Evolutionary conservation across 345 rosid genomes (phyloP).

Genomic region (Isatis tinctoria): DNA sequence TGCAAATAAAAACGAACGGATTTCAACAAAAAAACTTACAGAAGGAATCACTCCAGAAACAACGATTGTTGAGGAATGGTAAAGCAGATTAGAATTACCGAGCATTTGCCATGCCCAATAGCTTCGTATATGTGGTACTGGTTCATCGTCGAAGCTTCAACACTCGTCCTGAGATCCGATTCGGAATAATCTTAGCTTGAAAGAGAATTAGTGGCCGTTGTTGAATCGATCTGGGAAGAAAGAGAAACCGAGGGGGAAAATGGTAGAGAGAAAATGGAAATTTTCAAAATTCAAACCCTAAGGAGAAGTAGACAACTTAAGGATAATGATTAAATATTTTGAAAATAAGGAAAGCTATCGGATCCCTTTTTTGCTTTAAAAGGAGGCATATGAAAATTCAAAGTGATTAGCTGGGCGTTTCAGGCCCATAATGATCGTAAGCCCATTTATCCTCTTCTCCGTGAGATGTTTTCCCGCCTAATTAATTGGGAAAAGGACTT

Average conservation of each 20-base stretch:
- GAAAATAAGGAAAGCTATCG: not conserved
- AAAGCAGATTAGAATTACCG: constrained; percentile 44
- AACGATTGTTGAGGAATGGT: not conserved
- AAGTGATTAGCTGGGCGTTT: not conserved
- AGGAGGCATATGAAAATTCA: not conserved
- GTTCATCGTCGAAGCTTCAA: constrained; percentile 48
- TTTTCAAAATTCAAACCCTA: constrained; percentile 29
- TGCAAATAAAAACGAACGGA: constrained; percentile 10
- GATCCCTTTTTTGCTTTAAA: not conserved
- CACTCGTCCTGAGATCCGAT: constrained; percentile 26
- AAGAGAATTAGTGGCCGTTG: constrained; percentile 7
- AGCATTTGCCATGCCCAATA: constrained; percentile 93
- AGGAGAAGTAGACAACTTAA: not conserved
- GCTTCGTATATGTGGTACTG: constrained; percentile 95
- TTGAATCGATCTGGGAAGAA: constrained; percentile 16
- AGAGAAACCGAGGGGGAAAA: constrained; percentile 19
- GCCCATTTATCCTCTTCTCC: not conserved
- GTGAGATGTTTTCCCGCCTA: constrained; percentile 8
- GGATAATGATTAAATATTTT: not conserved
- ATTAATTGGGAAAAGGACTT: not conserved
- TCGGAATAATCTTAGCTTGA: not conserved
- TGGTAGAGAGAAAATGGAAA: constrained; percentile 18
- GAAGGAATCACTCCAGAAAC: not conserved
- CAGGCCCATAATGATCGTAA: not conserved
- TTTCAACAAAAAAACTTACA: not conserved